These are phyloP conservation scores for Durusdinium trenchii DNA, from an alignment of 73 alveolate species.

Conservation along the genomic window DNA sequence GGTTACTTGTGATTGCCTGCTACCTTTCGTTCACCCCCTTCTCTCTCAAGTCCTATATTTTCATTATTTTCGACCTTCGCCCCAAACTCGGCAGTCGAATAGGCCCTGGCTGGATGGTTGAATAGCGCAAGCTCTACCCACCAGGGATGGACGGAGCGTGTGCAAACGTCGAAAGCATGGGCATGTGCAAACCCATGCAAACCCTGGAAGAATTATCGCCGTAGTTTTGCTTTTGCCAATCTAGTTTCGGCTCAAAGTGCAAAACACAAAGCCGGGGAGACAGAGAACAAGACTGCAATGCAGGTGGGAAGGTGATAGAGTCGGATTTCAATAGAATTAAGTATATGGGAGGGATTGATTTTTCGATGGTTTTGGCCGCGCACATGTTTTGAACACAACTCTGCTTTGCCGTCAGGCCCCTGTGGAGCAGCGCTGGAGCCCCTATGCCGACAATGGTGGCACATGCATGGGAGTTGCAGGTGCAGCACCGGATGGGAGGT, in stretches of 20 bases:
- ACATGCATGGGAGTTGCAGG: conserved; percentile 91
- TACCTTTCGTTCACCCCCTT: too few relatives aligned
- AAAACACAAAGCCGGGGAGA: neutral
- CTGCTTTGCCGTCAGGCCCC: conserved; percentile 67
- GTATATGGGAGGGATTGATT: neutral
- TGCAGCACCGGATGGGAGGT: neutral
- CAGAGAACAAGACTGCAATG: neutral
- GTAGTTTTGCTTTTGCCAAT: neutral
- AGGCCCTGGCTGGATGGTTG: neutral
- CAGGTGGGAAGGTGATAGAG: conserved; percentile 5
- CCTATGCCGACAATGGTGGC: conserved; percentile 97
- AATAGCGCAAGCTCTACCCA: neutral
- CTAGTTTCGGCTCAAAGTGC: conserved; percentile 57
- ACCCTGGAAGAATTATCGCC: too few relatives aligned
- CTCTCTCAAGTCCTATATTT: too few relatives aligned
- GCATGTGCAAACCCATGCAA: too few relatives aligned
- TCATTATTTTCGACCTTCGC: too few relatives aligned
- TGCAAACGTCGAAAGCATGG: neutral
- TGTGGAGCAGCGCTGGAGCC: conserved; percentile 96
- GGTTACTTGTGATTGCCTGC: too few relatives aligned
- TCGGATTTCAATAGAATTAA: neutral
- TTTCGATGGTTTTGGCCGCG: neutral
- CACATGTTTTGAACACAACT: neutral
- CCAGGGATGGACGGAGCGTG: neutral
- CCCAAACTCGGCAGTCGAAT: neutral